Base-by-base conservation (phyloP, 1,139 yeast species). In the Geotrichum klebahnii region DNA sequence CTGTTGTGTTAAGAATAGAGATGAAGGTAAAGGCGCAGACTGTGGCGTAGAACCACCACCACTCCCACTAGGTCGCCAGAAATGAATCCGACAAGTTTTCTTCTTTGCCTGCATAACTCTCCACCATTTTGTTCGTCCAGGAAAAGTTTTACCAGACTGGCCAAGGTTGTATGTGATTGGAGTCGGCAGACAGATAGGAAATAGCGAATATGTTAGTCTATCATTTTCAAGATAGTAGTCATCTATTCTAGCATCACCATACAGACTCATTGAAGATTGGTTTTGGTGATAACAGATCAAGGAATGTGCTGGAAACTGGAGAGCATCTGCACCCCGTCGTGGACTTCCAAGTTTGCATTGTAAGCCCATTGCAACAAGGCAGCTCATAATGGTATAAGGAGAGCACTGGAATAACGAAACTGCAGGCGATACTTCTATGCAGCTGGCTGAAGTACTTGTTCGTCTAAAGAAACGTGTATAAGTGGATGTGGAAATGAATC, bases 81-180 rank as follows among this genome's bases (percentile, higher is more conserved):
- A 42, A 48, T 46, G 41, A 4, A 52, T 40, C 17, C 44, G 47
- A 32, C 54, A 51, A 29, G 46, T 48, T 23, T 46, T 52, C 49
- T 54, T 57, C 31, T 36, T 44, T 22, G 50, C 36, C 31, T 48
- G 45, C 39, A 37, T 23, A 10, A 53, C 47, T 44, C 49, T 45
- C 61, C 61, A 59, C 62, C 62, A 59, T 32, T 56, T 56, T 17
- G 52, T 42, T 22, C 48, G 48, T 9, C 62, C 62, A 8, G 55
- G 53, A 29, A 53, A 50, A 4, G 56, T 55, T 9, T 50, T 49
- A 8, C 52, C 55, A 24, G 50, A 24, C 17, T 46, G 45, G 31
- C 57, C 54, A 14, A 59, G 52, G 49, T 57, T 56, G 43, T 53
- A 50, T 8, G 57, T 51, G 22, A 53, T 53, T 10, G 62, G 60